These are phyloP conservation scores for Geotrichum reessii DNA, from an alignment of 1,139 yeast species.

Conservation along the genomic window DNA sequence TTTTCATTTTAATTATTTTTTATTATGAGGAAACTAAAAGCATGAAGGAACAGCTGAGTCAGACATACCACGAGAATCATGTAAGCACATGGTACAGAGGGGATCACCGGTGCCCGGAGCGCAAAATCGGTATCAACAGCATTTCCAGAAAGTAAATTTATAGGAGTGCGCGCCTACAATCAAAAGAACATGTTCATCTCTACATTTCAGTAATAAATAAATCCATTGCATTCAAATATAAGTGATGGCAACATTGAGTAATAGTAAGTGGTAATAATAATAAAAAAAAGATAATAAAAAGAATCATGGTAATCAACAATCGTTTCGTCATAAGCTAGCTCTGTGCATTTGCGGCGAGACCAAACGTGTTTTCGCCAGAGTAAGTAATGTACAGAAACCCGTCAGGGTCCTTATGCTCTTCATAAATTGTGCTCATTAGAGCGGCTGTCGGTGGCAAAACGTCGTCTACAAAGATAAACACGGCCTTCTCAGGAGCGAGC, in stretches of 20 bases:
- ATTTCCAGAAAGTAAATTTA: background rate
- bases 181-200: too few relatives aligned
- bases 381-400: constrained; percentile 93
- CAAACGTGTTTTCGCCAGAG: constrained; percentile 45
- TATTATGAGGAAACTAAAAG: background rate
- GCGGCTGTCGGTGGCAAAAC: constrained; percentile 98
- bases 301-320: background rate
- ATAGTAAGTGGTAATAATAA: background rate
- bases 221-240: background rate
- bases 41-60: background rate
- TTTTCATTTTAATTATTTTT: too few relatives aligned
- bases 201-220: background rate
- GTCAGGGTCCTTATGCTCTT: constrained; percentile 95
- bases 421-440: constrained; percentile 86
- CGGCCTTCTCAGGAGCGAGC: constrained; percentile 95
- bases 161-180: background rate
- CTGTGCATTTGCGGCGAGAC: constrained; percentile 21
- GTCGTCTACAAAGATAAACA: constrained; percentile 92
- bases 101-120: background rate
- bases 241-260: background rate
- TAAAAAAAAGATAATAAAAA: background rate
- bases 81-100: background rate
- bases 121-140: background rate
- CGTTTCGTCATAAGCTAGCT: background rate
- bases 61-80: background rate